Percentiles rank a stretch among this genome's conserved stretches.
phyloP scores from a whole-genome alignment of 345 rosid species.

The Rubroshorea leprosula region DNA sequence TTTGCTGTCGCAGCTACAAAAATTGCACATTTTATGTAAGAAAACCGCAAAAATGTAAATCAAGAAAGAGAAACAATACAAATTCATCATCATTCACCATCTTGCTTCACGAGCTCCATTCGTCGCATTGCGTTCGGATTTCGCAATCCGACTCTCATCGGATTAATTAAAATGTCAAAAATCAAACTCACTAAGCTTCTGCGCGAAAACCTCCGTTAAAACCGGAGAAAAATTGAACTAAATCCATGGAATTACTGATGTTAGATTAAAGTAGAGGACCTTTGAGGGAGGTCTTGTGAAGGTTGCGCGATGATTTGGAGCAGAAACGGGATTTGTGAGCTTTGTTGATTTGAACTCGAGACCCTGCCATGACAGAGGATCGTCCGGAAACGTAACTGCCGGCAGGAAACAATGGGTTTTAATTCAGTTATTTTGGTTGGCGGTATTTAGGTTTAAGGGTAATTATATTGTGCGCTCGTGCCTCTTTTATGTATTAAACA shows the following conservation, averaged over 20 bases:
- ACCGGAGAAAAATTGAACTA: background rate
- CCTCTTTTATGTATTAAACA: too few relatives aligned
- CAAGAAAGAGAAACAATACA: background rate
- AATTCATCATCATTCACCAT: slow-evolving; percentile 45
- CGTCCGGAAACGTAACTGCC: background rate
- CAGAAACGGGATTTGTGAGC: slow-evolving; percentile 77
- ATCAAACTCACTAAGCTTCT: too few relatives aligned
- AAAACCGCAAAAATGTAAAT: background rate
- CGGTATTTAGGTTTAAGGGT: background rate
- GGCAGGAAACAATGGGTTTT: too few relatives aligned
- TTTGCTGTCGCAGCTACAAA: slow-evolving; percentile 75
- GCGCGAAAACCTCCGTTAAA: background rate
- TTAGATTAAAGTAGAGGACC: too few relatives aligned
- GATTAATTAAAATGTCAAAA: slow-evolving; percentile 11
- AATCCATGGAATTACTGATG: too few relatives aligned
- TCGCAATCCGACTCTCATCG: slow-evolving; percentile 61
- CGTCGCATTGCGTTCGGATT: slow-evolving; percentile 47
- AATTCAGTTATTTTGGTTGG: background rate
- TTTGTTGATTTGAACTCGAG: slow-evolving; percentile 78
- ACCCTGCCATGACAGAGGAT: slow-evolving; percentile 51
- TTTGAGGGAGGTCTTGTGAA: slow-evolving; percentile 60
- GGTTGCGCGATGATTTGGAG: slow-evolving; percentile 71
- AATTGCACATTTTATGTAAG: background rate
- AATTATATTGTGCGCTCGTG: too few relatives aligned
- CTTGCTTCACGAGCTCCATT: slow-evolving; percentile 72